phyloP scores from a whole-genome alignment of 2,329 filamentous ascomycete species.

The Aureobasidium namibiae region DNA sequence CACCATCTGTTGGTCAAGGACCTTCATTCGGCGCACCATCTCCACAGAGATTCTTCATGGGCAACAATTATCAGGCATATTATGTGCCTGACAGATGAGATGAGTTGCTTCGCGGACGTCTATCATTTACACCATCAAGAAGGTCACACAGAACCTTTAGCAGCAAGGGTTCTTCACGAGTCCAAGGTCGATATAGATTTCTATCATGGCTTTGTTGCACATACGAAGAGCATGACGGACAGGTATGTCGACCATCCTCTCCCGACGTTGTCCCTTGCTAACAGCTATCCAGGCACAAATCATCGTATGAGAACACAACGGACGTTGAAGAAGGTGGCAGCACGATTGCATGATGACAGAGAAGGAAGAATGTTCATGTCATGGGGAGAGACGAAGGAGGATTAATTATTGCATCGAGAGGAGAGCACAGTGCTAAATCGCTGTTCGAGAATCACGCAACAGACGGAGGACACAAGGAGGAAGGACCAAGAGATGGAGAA shows the following conservation, averaged over 20 bases:
- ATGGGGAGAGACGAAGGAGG: too few relatives aligned
- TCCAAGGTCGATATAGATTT: not conserved
- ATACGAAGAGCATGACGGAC: not conserved
- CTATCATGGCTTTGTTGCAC: not conserved
- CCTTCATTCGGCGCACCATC: constrained; percentile 9
- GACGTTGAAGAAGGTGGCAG: not conserved
- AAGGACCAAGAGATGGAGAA: too few relatives aligned
- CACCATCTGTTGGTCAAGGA: constrained; percentile 24
- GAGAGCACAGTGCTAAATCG: too few relatives aligned
- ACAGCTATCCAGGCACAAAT: not conserved
- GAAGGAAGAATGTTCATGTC: not conserved
- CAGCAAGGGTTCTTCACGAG: not conserved
- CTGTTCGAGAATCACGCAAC: too few relatives aligned
- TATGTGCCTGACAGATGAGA: constrained; percentile 6
- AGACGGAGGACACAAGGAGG: too few relatives aligned
- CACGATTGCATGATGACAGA: not conserved
- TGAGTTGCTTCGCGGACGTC: too few relatives aligned
- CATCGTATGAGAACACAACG: not conserved
- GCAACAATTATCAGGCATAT: not conserved
- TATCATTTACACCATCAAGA: not conserved
- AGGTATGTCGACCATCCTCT: not conserved
- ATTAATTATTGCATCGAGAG: too few relatives aligned
- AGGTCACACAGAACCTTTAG: not conserved
- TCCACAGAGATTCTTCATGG: constrained; percentile 5
- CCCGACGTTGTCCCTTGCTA: not conserved